These are phyloP conservation scores for Ceratobasidium sp. DNA, from an alignment of 1,284 basidiomycete species.

Conservation along the genomic window DNA sequence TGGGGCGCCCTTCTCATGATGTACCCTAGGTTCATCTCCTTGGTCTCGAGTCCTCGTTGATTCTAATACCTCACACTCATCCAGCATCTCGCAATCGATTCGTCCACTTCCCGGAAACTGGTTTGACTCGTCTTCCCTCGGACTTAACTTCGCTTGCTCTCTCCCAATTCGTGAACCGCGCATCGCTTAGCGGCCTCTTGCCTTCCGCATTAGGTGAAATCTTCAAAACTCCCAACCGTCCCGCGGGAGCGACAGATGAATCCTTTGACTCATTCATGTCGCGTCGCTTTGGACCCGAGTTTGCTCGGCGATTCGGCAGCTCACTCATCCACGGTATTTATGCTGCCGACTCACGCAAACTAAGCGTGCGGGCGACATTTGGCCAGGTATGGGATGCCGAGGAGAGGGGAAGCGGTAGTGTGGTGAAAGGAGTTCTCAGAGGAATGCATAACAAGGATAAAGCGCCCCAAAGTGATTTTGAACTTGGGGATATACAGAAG, in stretches of 20 bases:
- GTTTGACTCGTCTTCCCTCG: constrained; percentile 61
- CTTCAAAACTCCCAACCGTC: constrained; percentile 60
- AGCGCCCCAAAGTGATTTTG: constrained; percentile 56
- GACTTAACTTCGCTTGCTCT: constrained; percentile 58
- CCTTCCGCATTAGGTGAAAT: constrained; percentile 69
- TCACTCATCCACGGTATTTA: constrained; percentile 95
- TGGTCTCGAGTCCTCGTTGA: constrained; percentile 65
- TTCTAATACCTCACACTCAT: constrained; percentile 71
- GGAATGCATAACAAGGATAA: constrained; percentile 46
- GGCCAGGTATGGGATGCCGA: constrained; percentile 77
- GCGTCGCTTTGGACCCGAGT: constrained; percentile 76
- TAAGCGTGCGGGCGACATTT: constrained; percentile 84
- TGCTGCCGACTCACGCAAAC: constrained; percentile 78
- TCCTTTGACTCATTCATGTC: constrained; percentile 82
- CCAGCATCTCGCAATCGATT: constrained; percentile 80
- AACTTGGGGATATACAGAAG: constrained; percentile 64
- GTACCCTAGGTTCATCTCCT: constrained; percentile 77
- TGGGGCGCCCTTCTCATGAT: background rate
- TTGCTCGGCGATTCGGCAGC: constrained; percentile 81
- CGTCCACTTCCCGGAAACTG: constrained; percentile 68
- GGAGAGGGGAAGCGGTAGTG: constrained; percentile 70
- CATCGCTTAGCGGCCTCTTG: constrained; percentile 59
- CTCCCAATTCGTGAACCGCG: constrained; percentile 59
- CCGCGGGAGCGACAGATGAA: constrained; percentile 68
- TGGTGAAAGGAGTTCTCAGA: constrained; percentile 71